Percentiles rank a stretch among this genome's conserved stretches.
Evolutionary conservation across 1,139 yeast genomes (phyloP).

Genomic region (Wickerhamomyces sp.): DNA sequence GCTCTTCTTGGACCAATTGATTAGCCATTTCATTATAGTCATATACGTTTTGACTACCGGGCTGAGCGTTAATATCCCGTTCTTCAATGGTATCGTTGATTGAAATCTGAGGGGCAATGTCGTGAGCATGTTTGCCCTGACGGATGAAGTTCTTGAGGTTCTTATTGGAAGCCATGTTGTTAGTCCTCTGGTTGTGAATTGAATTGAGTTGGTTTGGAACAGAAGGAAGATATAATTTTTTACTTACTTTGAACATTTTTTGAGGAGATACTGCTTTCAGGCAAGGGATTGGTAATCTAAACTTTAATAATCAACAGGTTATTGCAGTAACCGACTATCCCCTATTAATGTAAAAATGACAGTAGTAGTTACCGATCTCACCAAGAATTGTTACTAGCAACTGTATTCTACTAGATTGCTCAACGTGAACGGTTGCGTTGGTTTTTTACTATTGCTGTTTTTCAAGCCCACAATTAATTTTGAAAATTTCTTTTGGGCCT

Average conservation of each 20-base stretch:
- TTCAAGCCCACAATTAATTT: too few relatives aligned
- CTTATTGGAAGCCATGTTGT: constrained; percentile 25
- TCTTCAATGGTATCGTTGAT: not conserved
- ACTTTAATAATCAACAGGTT: too few relatives aligned
- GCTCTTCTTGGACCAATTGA: constrained; percentile 22
- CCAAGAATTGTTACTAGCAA: too few relatives aligned
- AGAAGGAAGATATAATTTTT: not conserved
- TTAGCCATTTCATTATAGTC: constrained; percentile 22
- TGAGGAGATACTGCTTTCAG: too few relatives aligned
- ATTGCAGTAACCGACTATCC: too few relatives aligned
- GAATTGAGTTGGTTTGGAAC: not conserved
- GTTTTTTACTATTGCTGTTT: too few relatives aligned
- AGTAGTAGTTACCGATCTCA: too few relatives aligned
- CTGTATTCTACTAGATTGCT: too few relatives aligned
- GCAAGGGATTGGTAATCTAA: too few relatives aligned
- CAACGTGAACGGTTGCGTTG: too few relatives aligned
- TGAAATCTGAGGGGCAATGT: not conserved
- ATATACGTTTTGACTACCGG: constrained; percentile 9
- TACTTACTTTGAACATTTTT: constrained; percentile 6
- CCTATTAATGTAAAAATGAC: too few relatives aligned
- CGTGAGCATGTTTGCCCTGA: constrained; percentile 71
- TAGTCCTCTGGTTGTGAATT: not conserved
- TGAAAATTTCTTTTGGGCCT: too few relatives aligned
- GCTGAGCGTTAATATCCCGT: not conserved
- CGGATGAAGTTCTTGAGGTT: constrained; percentile 77